Conservation (phyloP, 768 basidiomycete genomes). For the Tricholoma hemisulphureum region DNA sequence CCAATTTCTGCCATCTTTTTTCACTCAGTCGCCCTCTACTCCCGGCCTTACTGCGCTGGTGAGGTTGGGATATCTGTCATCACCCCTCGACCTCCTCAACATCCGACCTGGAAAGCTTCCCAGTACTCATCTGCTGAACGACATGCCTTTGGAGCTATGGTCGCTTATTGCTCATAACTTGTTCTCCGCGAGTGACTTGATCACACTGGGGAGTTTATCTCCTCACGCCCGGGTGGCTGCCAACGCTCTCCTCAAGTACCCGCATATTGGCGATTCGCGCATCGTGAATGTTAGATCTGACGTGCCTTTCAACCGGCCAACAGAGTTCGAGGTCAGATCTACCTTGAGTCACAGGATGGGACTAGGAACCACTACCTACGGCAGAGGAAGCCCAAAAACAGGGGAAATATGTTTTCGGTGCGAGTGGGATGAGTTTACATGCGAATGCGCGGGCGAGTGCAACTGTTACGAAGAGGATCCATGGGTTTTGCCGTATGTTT, state of each 20-base stretch:
- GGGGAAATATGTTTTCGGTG: not conserved
- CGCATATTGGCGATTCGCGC: too few species aligned
- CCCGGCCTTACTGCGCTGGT: not conserved
- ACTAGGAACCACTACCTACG: not conserved
- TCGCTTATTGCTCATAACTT: not conserved
- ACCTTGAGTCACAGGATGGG: too few species aligned
- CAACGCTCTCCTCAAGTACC: too few species aligned
- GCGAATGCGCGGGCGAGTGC: too few species aligned
- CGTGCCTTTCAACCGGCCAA: not conserved
- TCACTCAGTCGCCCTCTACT: not conserved
- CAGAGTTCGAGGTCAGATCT: not conserved
- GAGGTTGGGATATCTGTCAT: not conserved
- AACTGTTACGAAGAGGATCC: too few species aligned
- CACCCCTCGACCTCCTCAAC: not conserved
- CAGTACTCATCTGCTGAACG: not conserved
- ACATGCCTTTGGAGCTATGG: not conserved
- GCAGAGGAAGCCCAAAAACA: not conserved
- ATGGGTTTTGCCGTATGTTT: too few species aligned
- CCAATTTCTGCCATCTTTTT: not conserved
- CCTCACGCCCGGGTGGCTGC: not conserved
- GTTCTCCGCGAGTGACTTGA: not conserved
- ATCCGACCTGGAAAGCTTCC: not conserved
- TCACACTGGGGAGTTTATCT: not conserved
- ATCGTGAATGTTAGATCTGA: not conserved
- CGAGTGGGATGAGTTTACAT: not conserved